Evolutionary conservation across 805 yeast genomes (phyloP), one percentile per base, ranked within the genome.

Genomic region (Kodamaea fukazawae): DNA sequence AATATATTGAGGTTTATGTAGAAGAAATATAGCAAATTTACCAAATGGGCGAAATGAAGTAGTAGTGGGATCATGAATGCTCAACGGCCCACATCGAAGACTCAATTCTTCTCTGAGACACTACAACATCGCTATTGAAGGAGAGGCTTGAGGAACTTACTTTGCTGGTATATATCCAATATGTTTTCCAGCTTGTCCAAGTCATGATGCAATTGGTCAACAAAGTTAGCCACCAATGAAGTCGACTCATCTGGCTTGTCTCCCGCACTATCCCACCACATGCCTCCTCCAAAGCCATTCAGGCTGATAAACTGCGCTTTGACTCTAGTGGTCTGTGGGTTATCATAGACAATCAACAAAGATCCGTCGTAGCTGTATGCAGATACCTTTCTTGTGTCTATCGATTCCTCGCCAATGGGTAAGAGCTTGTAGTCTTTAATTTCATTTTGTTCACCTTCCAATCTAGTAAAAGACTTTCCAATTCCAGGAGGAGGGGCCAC

Each of bases 221-320:
- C 72, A 61, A 77, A 81, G 3, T 60, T 63, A n/a, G 55, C 43
- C 7, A 80, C 49, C 18, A 79, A 55, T 0, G 81, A 75, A 11
- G 20, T 23, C 1, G 52, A 38, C 2, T 52, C 49, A 33, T 65
- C 50, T 2, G 28, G 25, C 2, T 60, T 51, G 53, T 88, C 96
- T 2, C 96, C 96, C 42, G 82, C 73, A 0, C 96, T 82, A 52
- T 91, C 97, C 98, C 98, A 91, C 83, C 86, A 90, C 78, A 93
- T 81, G 0, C 86, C 96, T 0, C 99, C 98, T 0, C 83, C 95
- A 7, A 89, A 62, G 0, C 65, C 53, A 5, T 64, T 58, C 14
- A 59, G 49, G 29, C 47, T 50, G 6, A 83, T 78, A 50, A 77
- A 88, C 20, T 64, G 51, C 0, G 87, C 88, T 57, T 91, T 93